Percentiles rank a stretch among this genome's conserved stretches.
Conservation (phyloP, 106 monocot genomes). For the Xerophyta viscosa region DNA sequence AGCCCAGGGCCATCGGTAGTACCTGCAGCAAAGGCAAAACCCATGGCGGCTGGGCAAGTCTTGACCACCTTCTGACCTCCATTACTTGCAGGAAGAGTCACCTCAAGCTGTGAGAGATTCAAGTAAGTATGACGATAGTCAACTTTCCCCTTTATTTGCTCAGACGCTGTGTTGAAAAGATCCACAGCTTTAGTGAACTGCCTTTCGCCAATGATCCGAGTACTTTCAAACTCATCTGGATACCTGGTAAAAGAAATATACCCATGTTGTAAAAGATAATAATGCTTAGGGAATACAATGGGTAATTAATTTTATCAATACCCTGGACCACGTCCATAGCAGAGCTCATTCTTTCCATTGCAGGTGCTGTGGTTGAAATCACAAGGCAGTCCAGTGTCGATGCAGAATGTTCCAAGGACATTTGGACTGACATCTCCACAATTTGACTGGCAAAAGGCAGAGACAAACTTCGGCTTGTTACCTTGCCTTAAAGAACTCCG, state of each 20-base stretch:
- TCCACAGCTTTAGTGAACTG: slow-evolving; percentile 20
- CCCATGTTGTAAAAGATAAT: too few relatives aligned
- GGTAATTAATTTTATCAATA: not conserved
- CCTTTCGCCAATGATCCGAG: slow-evolving; percentile 28
- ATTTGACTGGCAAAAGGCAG: slow-evolving; percentile 29
- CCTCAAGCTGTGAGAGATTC: slow-evolving; percentile 14
- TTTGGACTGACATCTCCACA: slow-evolving; percentile 27
- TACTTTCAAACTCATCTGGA: slow-evolving; percentile 31
- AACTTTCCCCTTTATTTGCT: slow-evolving; percentile 22
- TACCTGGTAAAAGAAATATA: slow-evolving; percentile 10
- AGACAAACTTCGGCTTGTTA: slow-evolving; percentile 13
- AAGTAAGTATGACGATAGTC: slow-evolving; percentile 22
- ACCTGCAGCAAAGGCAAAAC: slow-evolving; percentile 24
- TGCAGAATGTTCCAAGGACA: slow-evolving; percentile 23
- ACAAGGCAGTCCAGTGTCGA: slow-evolving; percentile 24
- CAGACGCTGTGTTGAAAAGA: slow-evolving; percentile 15
- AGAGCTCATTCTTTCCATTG: slow-evolving; percentile 17
- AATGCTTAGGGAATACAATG: not conserved
- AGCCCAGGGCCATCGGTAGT: slow-evolving; percentile 26
- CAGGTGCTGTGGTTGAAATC: slow-evolving; percentile 27
- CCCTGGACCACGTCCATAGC: slow-evolving; percentile 27
- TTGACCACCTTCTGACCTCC: slow-evolving; percentile 4
- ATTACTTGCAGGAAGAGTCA: slow-evolving; percentile 7
- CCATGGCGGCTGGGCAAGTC: slow-evolving; percentile 30
- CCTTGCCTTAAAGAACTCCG: slow-evolving; percentile 8